Conservation (phyloP, 1,139 yeast species). For the Kodamaea ohmeri region DNA sequence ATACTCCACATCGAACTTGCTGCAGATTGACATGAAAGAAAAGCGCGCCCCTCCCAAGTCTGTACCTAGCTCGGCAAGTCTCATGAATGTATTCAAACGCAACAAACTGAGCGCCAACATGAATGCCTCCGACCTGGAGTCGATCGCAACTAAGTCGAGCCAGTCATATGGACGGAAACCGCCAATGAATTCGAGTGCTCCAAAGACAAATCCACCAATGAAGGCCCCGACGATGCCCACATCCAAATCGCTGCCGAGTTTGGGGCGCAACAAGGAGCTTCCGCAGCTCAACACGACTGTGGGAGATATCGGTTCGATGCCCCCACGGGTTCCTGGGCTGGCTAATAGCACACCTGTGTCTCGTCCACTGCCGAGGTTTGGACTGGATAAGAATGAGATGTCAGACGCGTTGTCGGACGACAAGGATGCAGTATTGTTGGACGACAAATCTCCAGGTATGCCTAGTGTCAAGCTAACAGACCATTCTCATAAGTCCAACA, state of each 20-base stretch:
- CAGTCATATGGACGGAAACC: neutral
- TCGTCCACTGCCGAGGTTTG: neutral
- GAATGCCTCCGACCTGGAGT: neutral
- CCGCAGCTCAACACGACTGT: neutral
- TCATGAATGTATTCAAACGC: slow-evolving; percentile 27
- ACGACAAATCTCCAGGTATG: too few relatives aligned
- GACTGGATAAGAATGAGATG: neutral
- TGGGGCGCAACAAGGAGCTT: neutral
- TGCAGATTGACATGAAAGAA: slow-evolving; percentile 4
- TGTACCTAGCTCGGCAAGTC: slow-evolving; percentile 7
- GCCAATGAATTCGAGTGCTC: neutral
- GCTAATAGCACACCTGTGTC: neutral
- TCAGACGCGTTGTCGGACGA: neutral
- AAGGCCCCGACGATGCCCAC: neutral
- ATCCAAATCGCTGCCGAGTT: neutral
- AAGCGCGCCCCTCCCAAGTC: slow-evolving; percentile 9
- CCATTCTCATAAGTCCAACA: slow-evolving; percentile 18
- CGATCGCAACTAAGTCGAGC: neutral
- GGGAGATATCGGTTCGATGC: too few relatives aligned
- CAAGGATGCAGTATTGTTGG: too few relatives aligned
- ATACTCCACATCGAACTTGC: slow-evolving; percentile 30
- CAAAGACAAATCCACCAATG: neutral
- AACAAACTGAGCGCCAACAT: slow-evolving; percentile 12
- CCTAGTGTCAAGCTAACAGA: slow-evolving; percentile 7
- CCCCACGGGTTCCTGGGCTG: neutral